Base-by-base conservation (phyloP, 2,329 filamentous ascomycete species). In the Colletotrichum sp. region DNA sequence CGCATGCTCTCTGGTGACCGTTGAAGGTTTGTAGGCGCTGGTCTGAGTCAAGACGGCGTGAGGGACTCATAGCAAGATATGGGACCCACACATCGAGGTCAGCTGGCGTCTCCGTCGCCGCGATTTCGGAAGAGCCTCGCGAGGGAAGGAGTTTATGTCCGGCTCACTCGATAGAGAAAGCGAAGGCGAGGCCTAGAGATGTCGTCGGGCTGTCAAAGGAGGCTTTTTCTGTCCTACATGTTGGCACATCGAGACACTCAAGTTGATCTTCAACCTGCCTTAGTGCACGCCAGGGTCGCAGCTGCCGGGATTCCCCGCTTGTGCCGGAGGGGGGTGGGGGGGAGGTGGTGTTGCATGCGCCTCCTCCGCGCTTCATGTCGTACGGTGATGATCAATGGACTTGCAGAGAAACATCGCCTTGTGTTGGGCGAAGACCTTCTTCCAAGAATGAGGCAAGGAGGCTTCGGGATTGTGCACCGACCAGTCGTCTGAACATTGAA, bases 1-100 rank as follows among this genome's bases (percentile, higher is more conserved):
- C 21, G 36, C 3, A 34, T 69, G 30, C 71, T 36, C 71, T 36
- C 30, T 69, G 34, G 64, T 28, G 52, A 28, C 71, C 64, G 71
- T 62, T 60, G 49, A 69, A 36, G 24, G 71, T 62, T 67, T 26
- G 30, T 34, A 66, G 36, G 59, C 69, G 69, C 55, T 44, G 64
- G 55, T 44, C 34, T 72, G 71, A 70, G 71, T 73, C 66, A 73
- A 73, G 55, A 64, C 57, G 66, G 66, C 30, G 66, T 70, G 32
- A 73, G 66, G 32, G 57, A 63, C 55, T 70, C 57, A 26, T 65
- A 73, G 34, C 65, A 36, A 26, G 55, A 64, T 30, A 24, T 57
- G n/a, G 32, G 55, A 24, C 30, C 70, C 70, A 69, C 57, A 63
- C 26, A 24, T 64, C 18, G 36, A 57, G 65, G 57, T 70, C 71